Evolutionary conservation across 1,284 basidiomycete genomes (phyloP), one percentile per base, ranked within the genome.

Genomic region (Rhizoctonia solani): DNA sequence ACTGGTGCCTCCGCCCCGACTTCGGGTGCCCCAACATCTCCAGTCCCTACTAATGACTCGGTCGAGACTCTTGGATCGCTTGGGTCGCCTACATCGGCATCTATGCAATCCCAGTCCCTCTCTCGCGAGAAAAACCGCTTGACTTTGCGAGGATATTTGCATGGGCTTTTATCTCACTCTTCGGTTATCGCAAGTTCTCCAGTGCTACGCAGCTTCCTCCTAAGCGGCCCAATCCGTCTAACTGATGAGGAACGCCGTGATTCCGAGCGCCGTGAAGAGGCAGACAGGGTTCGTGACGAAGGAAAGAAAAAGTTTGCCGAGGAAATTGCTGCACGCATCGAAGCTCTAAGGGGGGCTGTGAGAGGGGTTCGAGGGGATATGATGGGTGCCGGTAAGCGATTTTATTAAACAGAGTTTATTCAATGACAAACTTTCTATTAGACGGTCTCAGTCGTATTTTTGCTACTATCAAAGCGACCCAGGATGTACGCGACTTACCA

Each of bases 71-170:
- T n/a, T n/a, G n/a, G n/a, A n/a, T n/a, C 72, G 11, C 32, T 66
- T 37, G 68, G 68, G 37, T 68, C 72, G 4, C 46, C 49, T 29
- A 41, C 63, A 25, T 27, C 61, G 34, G 13, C 61, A 29, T 67
- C 69, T 16, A 65, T 54, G 19, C 54, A 50, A 49, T 58, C 55
- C 30, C 61, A 68, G 30, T 59, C 61, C 25, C 83, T 98, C 16
- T 82, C 92, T 0, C 83, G 95, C 29, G 97, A 99, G 77, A 96
- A 95, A 82, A 99, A 99, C 74, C 84, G 97, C 5, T 81, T 99
- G 6, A 99, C 97, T 0, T 84, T 99, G 6, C 86, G 97, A 23
- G 91, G 94, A 0, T 99, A 98, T 77, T 82, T 99, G 14, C 89
- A 92, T 71, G 79, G 86, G 0, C 81, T 99, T 21, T 81, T 99